These are phyloP conservation scores for Marchantia paleacea DNA, from an alignment of 225 moss, liverwort and hornwort species.

Conservation along the genomic window DNA sequence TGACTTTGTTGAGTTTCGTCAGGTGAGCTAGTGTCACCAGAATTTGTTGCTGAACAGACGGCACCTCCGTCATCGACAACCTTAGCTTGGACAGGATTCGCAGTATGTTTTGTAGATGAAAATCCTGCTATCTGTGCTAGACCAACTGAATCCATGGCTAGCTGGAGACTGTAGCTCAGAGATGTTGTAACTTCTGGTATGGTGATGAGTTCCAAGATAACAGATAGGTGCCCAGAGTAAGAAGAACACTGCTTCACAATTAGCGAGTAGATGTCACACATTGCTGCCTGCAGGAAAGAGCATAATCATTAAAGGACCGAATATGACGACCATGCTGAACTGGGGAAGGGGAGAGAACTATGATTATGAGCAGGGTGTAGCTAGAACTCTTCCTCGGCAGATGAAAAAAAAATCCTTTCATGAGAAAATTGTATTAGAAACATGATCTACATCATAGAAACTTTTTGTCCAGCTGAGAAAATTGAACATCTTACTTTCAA, in stretches of 20 bases:
- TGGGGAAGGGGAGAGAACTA: too few relatives aligned
- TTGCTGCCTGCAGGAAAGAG: slow-evolving; percentile 53
- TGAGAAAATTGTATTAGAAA: not conserved
- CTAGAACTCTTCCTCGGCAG: not conserved
- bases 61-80: slow-evolving; percentile 12
- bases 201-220: slow-evolving; percentile 64
- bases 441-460: not conserved
- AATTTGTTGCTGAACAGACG: slow-evolving; percentile 21
- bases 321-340: not conserved
- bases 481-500: slow-evolving; percentile 53
- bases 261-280: slow-evolving; percentile 67
- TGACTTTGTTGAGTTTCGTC: slow-evolving; percentile 41
- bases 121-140: slow-evolving; percentile 36
- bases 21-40: slow-evolving; percentile 34
- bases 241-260: slow-evolving; percentile 80
- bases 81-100: slow-evolving; percentile 19
- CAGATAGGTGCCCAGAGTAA: slow-evolving; percentile 56
- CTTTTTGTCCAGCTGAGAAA: too few relatives aligned
- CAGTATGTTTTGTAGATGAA: slow-evolving; percentile 10
- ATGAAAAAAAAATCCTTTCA: not conserved
- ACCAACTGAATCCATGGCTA: slow-evolving; percentile 59
- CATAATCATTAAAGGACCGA: not conserved
- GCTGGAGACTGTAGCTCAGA: slow-evolving; percentile 58
- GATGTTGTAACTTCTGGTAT: slow-evolving; percentile 59
- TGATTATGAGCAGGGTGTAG: not conserved